Conservation (phyloP, 768 basidiomycete genomes). For the Lactarius indigo region DNA sequence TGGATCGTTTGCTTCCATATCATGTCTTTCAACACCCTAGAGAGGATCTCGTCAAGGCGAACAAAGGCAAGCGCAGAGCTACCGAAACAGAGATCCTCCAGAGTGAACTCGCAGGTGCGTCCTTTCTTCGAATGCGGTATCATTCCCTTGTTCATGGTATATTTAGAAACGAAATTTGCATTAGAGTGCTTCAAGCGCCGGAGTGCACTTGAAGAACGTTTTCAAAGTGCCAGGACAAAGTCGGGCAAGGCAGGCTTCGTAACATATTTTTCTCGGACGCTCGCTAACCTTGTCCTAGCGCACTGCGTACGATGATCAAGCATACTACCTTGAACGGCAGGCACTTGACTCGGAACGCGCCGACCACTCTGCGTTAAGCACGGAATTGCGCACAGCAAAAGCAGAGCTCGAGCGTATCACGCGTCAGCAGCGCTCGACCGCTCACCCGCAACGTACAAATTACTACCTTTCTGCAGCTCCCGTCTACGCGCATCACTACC, state of each 20-base stretch:
- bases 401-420: slow-evolving; percentile 65
- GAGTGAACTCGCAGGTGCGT: slow-evolving; percentile 53
- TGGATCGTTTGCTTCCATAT: slow-evolving; percentile 73
- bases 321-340: slow-evolving; percentile 59
- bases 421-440: slow-evolving; percentile 58
- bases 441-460: slow-evolving; percentile 31
- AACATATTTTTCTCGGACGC: background rate
- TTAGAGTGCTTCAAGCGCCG: slow-evolving; percentile 61
- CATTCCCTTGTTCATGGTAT: background rate
- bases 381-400: slow-evolving; percentile 59
- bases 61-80: slow-evolving; percentile 66
- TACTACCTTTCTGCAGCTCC: slow-evolving; percentile 23
- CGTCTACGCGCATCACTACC: slow-evolving; percentile 51
- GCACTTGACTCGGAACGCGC: slow-evolving; percentile 63
- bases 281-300: slow-evolving; percentile 42
- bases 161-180: slow-evolving; percentile 65
- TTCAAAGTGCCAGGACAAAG: slow-evolving; percentile 50
- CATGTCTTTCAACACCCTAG: slow-evolving; percentile 75
- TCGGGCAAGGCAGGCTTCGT: slow-evolving; percentile 50
- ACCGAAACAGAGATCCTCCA: slow-evolving; percentile 39
- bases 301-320: slow-evolving; percentile 56
- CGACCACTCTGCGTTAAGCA: slow-evolving; percentile 52
- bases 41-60: slow-evolving; percentile 50
- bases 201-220: slow-evolving; percentile 53
- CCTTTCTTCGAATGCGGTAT: background rate